Conservation (phyloP, 108 stramenopile genomes). For the Epipyxis sp. region DNA sequence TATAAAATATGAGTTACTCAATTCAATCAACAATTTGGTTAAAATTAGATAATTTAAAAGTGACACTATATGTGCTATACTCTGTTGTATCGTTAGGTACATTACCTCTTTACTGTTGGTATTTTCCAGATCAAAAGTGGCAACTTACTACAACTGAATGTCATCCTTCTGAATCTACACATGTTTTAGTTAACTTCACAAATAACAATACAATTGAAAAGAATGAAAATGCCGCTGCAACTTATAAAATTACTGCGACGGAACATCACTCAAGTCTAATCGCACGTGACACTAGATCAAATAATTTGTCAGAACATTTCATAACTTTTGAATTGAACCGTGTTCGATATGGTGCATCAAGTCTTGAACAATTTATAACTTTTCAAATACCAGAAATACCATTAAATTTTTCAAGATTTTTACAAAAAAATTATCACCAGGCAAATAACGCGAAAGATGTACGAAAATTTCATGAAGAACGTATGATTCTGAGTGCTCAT, state of each 20-base stretch:
- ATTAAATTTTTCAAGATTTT: slow-evolving; percentile 1
- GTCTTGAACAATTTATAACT: neutral
- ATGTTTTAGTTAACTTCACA: neutral
- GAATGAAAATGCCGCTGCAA: too few species aligned
- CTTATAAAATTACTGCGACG: neutral
- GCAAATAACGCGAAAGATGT: neutral
- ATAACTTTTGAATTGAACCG: slow-evolving; percentile 1
- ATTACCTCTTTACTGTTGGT: slow-evolving; percentile 1
- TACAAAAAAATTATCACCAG: neutral
- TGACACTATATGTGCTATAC: too few species aligned
- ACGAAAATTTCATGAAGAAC: slow-evolving; percentile 15
- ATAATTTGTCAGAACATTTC: neutral
- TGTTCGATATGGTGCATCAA: neutral
- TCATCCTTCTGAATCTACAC: neutral
- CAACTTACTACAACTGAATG: neutral
- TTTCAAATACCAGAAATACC: slow-evolving; percentile 5
- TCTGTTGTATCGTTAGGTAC: neutral
- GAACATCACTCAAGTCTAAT: neutral
- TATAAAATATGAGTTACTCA: too few species aligned
- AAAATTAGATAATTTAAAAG: too few species aligned
- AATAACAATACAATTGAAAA: neutral
- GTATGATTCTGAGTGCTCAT: neutral
- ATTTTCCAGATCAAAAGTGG: neutral
- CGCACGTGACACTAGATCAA: neutral
- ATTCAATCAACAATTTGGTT: too few species aligned